phyloP scores from a whole-genome alignment of 148 eudicot species.

The Salicornia ramosissima region DNA sequence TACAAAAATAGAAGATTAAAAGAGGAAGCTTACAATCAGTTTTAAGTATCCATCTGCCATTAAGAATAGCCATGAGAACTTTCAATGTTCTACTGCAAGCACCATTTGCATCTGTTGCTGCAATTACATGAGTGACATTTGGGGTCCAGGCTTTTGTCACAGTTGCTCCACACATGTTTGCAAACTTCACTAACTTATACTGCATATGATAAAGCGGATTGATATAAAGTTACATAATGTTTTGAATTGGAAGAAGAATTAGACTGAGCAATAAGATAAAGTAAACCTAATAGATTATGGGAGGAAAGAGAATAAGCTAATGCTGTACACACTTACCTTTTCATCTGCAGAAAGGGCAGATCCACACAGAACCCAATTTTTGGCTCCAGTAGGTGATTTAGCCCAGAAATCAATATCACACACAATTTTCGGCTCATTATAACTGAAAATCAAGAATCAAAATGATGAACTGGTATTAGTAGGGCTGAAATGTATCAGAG shows the following conservation, averaged over 20 bases:
- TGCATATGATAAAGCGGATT: conserved; percentile 22
- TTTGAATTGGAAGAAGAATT: neutral
- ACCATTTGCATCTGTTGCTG: conserved; percentile 82
- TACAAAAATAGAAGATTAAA: neutral
- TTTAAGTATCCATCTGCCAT: conserved; percentile 79
- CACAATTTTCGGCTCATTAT: conserved; percentile 27
- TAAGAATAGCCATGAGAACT: conserved; percentile 85
- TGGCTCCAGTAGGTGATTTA: conserved; percentile 30
- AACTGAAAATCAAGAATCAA: conserved; percentile 14
- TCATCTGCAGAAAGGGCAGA: conserved; percentile 77
- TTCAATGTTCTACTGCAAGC: conserved; percentile 76
- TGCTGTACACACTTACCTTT: conserved; percentile 48
- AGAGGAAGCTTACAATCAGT: conserved; percentile 58
- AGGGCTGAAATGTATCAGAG: neutral
- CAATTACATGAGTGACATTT: conserved; percentile 85
- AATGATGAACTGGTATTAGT: neutral
- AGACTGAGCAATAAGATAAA: neutral
- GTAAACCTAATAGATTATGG: neutral
- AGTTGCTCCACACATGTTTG: conserved; percentile 62
- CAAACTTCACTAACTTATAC: conserved; percentile 54
- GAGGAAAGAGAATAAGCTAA: neutral
- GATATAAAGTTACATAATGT: neutral
- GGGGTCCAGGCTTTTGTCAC: conserved; percentile 62
- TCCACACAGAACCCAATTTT: conserved; percentile 73
- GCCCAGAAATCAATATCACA: conserved; percentile 35